Conservation (phyloP, 768 basidiomycete species). For the Tulasnella sp. region DNA sequence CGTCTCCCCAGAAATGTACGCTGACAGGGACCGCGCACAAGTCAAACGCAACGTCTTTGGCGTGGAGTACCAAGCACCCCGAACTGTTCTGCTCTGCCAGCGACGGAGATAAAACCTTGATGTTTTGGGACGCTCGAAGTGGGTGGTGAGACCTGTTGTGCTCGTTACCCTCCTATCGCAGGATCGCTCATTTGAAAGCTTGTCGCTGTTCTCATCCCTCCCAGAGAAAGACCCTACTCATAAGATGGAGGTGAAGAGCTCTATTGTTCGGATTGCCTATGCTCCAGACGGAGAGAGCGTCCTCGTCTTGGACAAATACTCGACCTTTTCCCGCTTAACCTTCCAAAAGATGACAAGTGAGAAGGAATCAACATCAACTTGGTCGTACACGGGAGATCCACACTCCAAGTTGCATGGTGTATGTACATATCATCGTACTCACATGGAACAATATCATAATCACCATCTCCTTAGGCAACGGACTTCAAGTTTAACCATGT, state of each 20-base stretch:
- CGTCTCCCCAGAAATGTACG: slow-evolving; percentile 1
- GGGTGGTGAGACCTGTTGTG: background rate
- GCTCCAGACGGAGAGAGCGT: slow-evolving; percentile 10
- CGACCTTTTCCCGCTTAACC: background rate
- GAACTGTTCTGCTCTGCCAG: slow-evolving; percentile 13
- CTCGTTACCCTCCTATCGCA: background rate
- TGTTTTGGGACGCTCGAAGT: slow-evolving; percentile 14
- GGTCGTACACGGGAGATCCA: too few species aligned
- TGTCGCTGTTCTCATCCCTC: too few species aligned
- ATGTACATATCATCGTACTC: too few species aligned
- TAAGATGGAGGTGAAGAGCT: background rate
- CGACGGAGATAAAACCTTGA: background rate
- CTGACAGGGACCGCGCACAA: background rate
- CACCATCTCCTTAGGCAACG: background rate
- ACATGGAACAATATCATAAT: too few species aligned
- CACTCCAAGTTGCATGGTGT: too few species aligned
- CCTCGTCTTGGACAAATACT: background rate
- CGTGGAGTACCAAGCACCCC: slow-evolving; percentile 12
- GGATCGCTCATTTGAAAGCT: too few species aligned
- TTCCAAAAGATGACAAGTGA: background rate
- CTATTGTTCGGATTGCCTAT: background rate
- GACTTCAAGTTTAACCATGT: slow-evolving; percentile 15
- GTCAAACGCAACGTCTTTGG: background rate
- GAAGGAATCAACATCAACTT: too few species aligned
- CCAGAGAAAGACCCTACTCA: slow-evolving; percentile 6